phyloP scores from a whole-genome alignment of 1,284 basidiomycete genomes.

The Trametes polyzona region DNA sequence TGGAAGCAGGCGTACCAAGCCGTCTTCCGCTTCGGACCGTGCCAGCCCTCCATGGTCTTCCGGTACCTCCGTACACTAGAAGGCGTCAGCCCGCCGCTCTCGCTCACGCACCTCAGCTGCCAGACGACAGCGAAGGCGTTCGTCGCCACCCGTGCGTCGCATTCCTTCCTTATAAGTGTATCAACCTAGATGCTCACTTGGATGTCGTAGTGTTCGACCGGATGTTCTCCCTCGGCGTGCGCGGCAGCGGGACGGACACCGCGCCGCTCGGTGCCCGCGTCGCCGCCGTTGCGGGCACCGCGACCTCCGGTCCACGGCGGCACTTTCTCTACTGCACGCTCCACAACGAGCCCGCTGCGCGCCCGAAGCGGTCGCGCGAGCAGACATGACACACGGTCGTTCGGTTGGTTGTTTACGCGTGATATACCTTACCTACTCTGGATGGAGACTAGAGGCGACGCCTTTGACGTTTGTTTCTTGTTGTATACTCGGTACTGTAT shows the following conservation, averaged over 20 bases:
- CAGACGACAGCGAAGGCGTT: constrained; percentile 88
- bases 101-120: constrained; percentile 82
- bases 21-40: constrained; percentile 87
- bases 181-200: background rate
- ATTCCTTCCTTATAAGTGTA: background rate
- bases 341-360: constrained; percentile 42
- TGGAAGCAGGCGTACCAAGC: constrained; percentile 89
- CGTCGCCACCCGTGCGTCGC: constrained; percentile 72
- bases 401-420: too few species aligned
- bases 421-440: too few species aligned
- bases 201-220: constrained; percentile 77
- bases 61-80: constrained; percentile 83
- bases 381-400: constrained; percentile 25
- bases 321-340: constrained; percentile 82
- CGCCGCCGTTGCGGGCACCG: constrained; percentile 62
- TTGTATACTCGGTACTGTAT: too few species aligned
- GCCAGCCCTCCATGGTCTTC: constrained; percentile 89
- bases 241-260: constrained; percentile 67
- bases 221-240: constrained; percentile 86
- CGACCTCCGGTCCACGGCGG: constrained; percentile 64
- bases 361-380: constrained; percentile 35
- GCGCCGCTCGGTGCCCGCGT: constrained; percentile 64
- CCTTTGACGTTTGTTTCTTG: too few species aligned
- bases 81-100: constrained; percentile 79
- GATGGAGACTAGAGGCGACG: too few species aligned